phyloP scores from a whole-genome alignment of 208 protist genomes.

The Vickermania spadyakhi region DNA sequence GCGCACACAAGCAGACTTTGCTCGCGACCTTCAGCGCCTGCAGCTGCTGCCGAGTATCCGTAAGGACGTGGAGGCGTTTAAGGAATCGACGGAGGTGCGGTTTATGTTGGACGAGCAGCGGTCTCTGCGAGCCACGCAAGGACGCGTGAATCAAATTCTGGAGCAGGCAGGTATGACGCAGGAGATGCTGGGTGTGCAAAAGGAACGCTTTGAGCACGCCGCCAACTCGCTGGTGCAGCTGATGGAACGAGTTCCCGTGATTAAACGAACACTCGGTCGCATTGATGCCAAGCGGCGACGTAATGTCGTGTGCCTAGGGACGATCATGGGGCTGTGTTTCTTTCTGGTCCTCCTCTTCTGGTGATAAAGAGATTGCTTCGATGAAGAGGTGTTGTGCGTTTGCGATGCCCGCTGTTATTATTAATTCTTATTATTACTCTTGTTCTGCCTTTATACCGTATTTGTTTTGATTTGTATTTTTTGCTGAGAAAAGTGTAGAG shows the following conservation, averaged over 20 bases:
- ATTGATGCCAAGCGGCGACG: constrained; percentile 60
- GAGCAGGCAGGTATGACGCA: constrained; percentile 48
- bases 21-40: constrained; percentile 19
- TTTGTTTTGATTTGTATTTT: too few relatives aligned
- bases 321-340: constrained; percentile 45
- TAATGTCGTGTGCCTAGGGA: constrained; percentile 53
- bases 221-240: constrained; percentile 46
- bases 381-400: too few relatives aligned
- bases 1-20: constrained; percentile 23
- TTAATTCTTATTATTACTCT: constrained; percentile 2
- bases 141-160: constrained; percentile 46
- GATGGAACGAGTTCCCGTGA: constrained; percentile 58
- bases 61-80: constrained; percentile 17
- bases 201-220: constrained; percentile 51
- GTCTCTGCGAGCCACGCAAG: constrained; percentile 58
- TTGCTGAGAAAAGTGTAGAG: too few relatives aligned
- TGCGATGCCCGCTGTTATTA: too few relatives aligned
- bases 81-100: constrained; percentile 31
- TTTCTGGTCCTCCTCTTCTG: constrained; percentile 61
- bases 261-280: constrained; percentile 52
- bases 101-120: constrained; percentile 72
- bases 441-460: constrained; percentile 4
- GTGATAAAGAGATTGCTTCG: constrained; percentile 11
- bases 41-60: constrained; percentile 39
- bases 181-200: constrained; percentile 46